phyloP scores from a whole-genome alignment of 495 filamentous ascomycete genomes.

The Xylaria venustula region DNA sequence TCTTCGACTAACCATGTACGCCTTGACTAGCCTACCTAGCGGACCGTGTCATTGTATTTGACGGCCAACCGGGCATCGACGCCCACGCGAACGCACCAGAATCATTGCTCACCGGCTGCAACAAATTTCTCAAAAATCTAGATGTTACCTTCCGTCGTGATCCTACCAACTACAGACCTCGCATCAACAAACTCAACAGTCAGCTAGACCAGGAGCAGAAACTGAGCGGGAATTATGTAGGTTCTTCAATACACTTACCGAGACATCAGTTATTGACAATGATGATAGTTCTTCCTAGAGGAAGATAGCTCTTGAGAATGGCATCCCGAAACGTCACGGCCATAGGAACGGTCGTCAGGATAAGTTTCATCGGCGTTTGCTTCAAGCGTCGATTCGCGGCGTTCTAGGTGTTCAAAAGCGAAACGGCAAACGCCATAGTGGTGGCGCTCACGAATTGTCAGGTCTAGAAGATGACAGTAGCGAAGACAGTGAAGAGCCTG shows the following conservation, averaged over 20 bases:
- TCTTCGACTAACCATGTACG: neutral
- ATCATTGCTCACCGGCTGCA: constrained; percentile 92
- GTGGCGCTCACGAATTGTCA: constrained; percentile 28
- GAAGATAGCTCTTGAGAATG: constrained; percentile 69
- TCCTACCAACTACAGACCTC: constrained; percentile 89
- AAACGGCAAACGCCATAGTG: constrained; percentile 21
- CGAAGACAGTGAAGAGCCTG: constrained; percentile 45
- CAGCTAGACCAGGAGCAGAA: no score
- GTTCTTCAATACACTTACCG: constrained; percentile 28
- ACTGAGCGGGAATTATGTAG: constrained; percentile 96
- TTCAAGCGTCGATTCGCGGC: constrained; percentile 37
- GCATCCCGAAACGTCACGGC: constrained; percentile 39
- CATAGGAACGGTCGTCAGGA: constrained; percentile 23
- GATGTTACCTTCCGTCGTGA: constrained; percentile 98
- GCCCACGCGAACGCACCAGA: constrained; percentile 87
- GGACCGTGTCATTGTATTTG: constrained; percentile 97
- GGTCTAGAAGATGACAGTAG: constrained; percentile 34
- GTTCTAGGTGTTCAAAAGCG: constrained; percentile 46
- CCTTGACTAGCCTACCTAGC: constrained; percentile 71
- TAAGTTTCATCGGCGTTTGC: constrained; percentile 25
- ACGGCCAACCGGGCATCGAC: constrained; percentile 85
- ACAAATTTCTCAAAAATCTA: constrained; percentile 90
- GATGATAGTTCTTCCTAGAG: constrained; percentile 79
- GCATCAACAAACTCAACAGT: constrained; percentile 96
- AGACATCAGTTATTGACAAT: constrained; percentile 14